A percentile compares a stretch with the other conserved stretches of the same genome.
These are phyloP conservation scores for Russula emetica DNA, from an alignment of 768 basidiomycete species.

Conservation along the genomic window DNA sequence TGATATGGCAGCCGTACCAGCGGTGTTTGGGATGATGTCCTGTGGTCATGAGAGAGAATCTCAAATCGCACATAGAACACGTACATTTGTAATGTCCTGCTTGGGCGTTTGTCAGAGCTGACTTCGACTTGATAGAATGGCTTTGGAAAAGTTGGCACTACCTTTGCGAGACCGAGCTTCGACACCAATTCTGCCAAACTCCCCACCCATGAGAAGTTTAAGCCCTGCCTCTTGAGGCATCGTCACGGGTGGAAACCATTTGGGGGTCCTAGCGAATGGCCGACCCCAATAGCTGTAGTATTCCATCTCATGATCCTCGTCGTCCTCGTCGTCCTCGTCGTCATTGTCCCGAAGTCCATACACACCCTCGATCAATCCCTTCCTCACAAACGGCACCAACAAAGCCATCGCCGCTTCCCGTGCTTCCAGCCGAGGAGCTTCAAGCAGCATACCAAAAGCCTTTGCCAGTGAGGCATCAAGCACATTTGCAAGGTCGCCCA, in stretches of 20 bases:
- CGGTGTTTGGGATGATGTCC: conserved; percentile 73
- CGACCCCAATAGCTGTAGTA: conserved; percentile 27
- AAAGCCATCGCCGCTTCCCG: too few relatives aligned
- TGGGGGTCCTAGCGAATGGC: conserved; percentile 29
- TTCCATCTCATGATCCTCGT: conserved; percentile 17
- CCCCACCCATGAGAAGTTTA: conserved; percentile 65
- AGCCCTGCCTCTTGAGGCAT: conserved; percentile 63
- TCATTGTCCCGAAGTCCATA: conserved; percentile 41
- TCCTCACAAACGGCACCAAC: too few relatives aligned
- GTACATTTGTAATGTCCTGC: conserved; percentile 56
- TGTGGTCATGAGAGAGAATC: conserved; percentile 32
- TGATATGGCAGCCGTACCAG: conserved; percentile 73
- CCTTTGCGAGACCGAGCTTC: conserved; percentile 45
- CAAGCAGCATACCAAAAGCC: too few relatives aligned
- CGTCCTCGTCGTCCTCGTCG: conserved; percentile 36
- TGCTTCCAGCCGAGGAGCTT: too few relatives aligned
- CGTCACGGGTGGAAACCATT: conserved; percentile 41
- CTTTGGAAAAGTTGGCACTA: conserved; percentile 46
- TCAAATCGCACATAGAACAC: conserved; percentile 29
- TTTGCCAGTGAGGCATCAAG: too few relatives aligned
- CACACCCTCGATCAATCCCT: too few relatives aligned
- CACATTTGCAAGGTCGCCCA: too few relatives aligned
- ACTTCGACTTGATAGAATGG: conserved; percentile 41
- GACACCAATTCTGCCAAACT: conserved; percentile 65
- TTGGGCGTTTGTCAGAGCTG: conserved; percentile 34